These are phyloP conservation scores for Candida freyschussii DNA, from an alignment of 1,139 yeast genomes.

Conservation along the genomic window DNA sequence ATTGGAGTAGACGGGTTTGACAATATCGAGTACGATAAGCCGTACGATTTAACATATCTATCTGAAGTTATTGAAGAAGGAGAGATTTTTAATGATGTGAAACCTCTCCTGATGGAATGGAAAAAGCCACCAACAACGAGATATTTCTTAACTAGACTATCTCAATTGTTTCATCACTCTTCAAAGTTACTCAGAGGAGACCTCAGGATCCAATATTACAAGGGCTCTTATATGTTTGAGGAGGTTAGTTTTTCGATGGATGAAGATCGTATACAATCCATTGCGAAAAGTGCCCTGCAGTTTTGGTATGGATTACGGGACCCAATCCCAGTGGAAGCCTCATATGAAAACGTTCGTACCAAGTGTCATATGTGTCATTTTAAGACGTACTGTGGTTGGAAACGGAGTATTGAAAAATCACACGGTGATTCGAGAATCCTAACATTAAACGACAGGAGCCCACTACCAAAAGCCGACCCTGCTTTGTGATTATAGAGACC, in stretches of 20 bases:
- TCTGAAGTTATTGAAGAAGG: slow-evolving; percentile 15
- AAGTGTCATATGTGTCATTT: slow-evolving; percentile 11
- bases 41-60: slow-evolving; percentile 15
- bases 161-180: slow-evolving; percentile 42
- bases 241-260: slow-evolving; percentile 36
- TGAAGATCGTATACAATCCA: slow-evolving; percentile 25
- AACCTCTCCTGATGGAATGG: slow-evolving; percentile 39
- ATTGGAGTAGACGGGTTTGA: slow-evolving; percentile 43
- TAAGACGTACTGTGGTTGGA: slow-evolving; percentile 10
- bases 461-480: too few species aligned
- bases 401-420: slow-evolving; percentile 3
- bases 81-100: slow-evolving; percentile 10
- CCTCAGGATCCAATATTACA: slow-evolving; percentile 51
- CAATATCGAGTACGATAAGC: slow-evolving; percentile 7
- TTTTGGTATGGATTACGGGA: slow-evolving; percentile 11
- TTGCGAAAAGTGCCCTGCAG: slow-evolving; percentile 30
- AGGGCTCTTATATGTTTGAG: slow-evolving; percentile 35
- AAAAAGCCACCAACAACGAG: slow-evolving; percentile 48
- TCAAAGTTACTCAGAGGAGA: slow-evolving; percentile 33
- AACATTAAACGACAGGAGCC: too few species aligned
- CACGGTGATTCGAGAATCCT: slow-evolving; percentile 2
- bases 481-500: too few species aligned
- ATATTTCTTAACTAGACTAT: slow-evolving; percentile 49
- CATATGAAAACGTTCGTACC: slow-evolving; percentile 5
- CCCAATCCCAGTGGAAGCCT: slow-evolving; percentile 7